Conservation (phyloP, 2,329 filamentous ascomycete species). For the Talaromyces funiculosus region DNA sequence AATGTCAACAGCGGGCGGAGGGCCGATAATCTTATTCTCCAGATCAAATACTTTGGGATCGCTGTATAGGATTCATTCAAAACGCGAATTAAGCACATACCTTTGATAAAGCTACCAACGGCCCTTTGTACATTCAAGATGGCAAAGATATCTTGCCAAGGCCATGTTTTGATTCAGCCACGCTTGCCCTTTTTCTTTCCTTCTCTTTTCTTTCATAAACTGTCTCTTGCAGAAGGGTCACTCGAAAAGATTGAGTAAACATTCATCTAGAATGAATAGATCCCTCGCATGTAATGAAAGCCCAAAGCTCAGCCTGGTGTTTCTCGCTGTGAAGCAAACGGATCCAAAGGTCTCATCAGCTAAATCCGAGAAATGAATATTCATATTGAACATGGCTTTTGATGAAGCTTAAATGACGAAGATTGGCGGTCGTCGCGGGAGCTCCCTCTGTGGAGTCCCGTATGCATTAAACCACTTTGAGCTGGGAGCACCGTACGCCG, state of each 20-base stretch:
- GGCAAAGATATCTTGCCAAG: neutral
- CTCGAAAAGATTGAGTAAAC: neutral
- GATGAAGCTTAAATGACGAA: neutral
- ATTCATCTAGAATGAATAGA: neutral
- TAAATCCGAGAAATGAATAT: no score
- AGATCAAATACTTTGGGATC: neutral
- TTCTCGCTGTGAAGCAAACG: no score
- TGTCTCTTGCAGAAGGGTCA: neutral
- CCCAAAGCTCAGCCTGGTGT: neutral
- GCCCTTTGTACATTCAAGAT: neutral
- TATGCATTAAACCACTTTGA: slow-evolving; percentile 7
- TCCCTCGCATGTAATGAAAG: neutral
- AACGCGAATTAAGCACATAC: no score
- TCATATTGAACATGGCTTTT: no score
- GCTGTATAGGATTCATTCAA: no score
- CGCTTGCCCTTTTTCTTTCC: neutral
- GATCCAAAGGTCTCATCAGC: no score
- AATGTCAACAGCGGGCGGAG: neutral
- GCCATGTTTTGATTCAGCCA: neutral
- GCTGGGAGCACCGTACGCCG: neutral
- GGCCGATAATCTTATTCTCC: neutral
- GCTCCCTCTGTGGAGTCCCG: slow-evolving; percentile 7
- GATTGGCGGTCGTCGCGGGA: neutral
- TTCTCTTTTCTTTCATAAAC: no score
- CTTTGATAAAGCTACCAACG: neutral